Percentiles rank a stretch among this genome's conserved stretches.
Conservation (phyloP, 495 filamentous ascomycete species). For the Talaromyces nanjingensis region DNA sequence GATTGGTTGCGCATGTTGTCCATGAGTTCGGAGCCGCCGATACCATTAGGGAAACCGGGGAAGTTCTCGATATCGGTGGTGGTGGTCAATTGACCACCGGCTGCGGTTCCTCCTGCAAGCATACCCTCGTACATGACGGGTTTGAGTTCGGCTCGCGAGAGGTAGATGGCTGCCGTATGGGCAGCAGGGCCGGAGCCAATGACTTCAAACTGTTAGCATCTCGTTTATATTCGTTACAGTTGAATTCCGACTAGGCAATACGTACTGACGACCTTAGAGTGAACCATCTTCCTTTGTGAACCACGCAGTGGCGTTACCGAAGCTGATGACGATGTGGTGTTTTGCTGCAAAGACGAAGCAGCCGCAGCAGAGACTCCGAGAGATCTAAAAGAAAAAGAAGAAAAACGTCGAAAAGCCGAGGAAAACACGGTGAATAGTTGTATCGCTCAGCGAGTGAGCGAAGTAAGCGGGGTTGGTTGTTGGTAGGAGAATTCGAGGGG, state of each 20-base stretch:
- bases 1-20: constrained; percentile 91
- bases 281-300: constrained; percentile 54
- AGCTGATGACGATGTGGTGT: constrained; percentile 37
- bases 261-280: constrained; percentile 77
- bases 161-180: constrained; percentile 95
- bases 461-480: constrained; percentile 6
- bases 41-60: constrained; percentile 84
- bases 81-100: constrained; percentile 93
- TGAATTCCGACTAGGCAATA: too few relatives aligned
- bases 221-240: too few relatives aligned
- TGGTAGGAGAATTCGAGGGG: background rate
- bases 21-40: constrained; percentile 84
- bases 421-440: constrained; percentile 71
- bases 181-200: constrained; percentile 94
- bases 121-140: constrained; percentile 96
- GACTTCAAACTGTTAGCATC: constrained; percentile 27
- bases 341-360: constrained; percentile 56
- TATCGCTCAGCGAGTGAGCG: constrained; percentile 7
- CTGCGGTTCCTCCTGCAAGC: constrained; percentile 92
- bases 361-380: constrained; percentile 54
- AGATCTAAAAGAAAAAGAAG: constrained; percentile 52
- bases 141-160: constrained; percentile 82
- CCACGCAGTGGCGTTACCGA: constrained; percentile 38
- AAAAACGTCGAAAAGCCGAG: constrained; percentile 60
- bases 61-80: constrained; percentile 98